These are phyloP conservation scores for Amauroascus niger DNA, from an alignment of 2,329 filamentous ascomycete genomes.

Conservation along the genomic window DNA sequence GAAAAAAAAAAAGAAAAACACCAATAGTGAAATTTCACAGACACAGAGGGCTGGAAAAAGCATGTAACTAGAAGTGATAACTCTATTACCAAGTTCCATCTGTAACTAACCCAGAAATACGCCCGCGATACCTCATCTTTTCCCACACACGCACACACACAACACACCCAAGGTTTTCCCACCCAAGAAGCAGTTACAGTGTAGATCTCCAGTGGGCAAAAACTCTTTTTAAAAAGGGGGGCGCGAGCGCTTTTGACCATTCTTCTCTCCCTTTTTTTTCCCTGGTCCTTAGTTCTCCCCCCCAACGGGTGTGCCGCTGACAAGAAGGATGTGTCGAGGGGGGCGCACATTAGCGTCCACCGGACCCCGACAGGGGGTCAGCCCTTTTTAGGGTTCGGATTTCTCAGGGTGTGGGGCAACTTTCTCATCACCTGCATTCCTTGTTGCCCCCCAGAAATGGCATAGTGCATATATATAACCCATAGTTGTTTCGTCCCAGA, in stretches of 20 bases:
- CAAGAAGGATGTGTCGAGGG: conserved; percentile 7
- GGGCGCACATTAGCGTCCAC: conserved; percentile 6
- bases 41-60: neutral
- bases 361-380: conserved; percentile 4
- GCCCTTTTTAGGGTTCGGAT: neutral
- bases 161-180: conserved; percentile 2
- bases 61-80: neutral
- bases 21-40: neutral
- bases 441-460: neutral
- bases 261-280: neutral
- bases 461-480: conserved; percentile 10
- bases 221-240: neutral
- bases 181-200: neutral
- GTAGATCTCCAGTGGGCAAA: conserved; percentile 6
- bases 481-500: neutral
- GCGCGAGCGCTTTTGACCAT: neutral
- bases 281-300: neutral
- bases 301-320: conserved; percentile 6
- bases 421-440: conserved; percentile 3
- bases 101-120: conserved; percentile 5
- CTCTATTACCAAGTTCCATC: neutral
- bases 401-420: conserved; percentile 5
- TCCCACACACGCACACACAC: too few species aligned
- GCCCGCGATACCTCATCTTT: neutral
- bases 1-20: neutral